These are phyloP conservation scores for Wickerhamomyces bovis DNA, from an alignment of 805 yeast species.

Conservation along the genomic window DNA sequence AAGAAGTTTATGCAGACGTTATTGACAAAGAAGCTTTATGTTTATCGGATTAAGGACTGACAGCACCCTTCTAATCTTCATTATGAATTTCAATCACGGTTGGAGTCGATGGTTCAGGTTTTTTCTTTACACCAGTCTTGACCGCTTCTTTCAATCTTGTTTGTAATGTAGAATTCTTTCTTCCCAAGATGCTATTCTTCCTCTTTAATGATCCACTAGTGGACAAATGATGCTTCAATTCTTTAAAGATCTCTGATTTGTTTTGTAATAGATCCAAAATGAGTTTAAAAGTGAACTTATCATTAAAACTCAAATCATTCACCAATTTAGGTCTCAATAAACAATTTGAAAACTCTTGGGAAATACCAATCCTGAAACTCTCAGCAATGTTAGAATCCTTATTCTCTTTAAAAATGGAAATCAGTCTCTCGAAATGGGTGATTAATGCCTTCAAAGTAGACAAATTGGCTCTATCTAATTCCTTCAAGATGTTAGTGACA, in stretches of 20 bases:
- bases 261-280: constrained; percentile 55
- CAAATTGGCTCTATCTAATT: constrained; percentile 62
- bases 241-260: constrained; percentile 59
- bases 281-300: constrained; percentile 51
- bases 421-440: constrained; percentile 65
- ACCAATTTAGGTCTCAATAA: constrained; percentile 48
- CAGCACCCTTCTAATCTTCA: not conserved
- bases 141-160: constrained; percentile 22
- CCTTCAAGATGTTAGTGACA: constrained; percentile 56
- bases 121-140: constrained; percentile 8
- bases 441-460: constrained; percentile 79
- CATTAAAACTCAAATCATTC: constrained; percentile 43
- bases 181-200: constrained; percentile 6
- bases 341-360: constrained; percentile 62
- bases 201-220: constrained; percentile 10
- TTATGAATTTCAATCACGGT: not conserved
- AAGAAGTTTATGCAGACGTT: not conserved
- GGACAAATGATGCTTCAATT: constrained; percentile 37
- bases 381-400: constrained; percentile 30
- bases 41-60: not conserved
- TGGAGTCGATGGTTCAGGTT: constrained; percentile 3
- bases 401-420: constrained; percentile 44
- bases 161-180: constrained; percentile 21
- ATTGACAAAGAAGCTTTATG: too few relatives aligned
- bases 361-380: constrained; percentile 39